Evolutionary conservation across 1,284 basidiomycete genomes (phyloP).

Genomic region (Naganishia albida): DNA sequence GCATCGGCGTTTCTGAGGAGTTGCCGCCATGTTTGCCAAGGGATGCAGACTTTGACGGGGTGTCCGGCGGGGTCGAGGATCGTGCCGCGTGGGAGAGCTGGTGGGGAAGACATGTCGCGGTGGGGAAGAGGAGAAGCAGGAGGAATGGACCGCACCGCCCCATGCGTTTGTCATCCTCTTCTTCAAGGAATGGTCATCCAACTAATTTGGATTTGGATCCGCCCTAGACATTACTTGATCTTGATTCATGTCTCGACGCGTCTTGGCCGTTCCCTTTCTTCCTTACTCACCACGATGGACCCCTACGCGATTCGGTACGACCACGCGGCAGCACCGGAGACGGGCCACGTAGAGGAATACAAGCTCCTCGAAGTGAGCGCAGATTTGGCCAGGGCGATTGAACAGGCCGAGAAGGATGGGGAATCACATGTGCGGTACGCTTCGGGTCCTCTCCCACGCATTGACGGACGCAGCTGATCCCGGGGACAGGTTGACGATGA

Average conservation of each 20-base stretch:
- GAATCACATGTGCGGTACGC: constrained; percentile 44
- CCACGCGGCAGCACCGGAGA: constrained; percentile 1
- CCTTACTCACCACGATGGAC: background rate
- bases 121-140: background rate
- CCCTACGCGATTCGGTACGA: constrained; percentile 23
- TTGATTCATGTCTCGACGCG: background rate
- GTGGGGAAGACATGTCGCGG: background rate
- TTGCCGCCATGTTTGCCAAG: constrained; percentile 68
- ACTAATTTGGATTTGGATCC: too few species aligned
- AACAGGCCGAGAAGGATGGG: constrained; percentile 35
- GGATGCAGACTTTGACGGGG: constrained; percentile 85
- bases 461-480: background rate
- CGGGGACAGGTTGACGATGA: constrained; percentile 67
- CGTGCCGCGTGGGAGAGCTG: constrained; percentile 58
- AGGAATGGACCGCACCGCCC: background rate
- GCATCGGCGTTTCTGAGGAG: background rate
- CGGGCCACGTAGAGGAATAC: constrained; percentile 43
- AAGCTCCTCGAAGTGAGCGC: constrained; percentile 52
- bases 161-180: background rate
- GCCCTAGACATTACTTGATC: too few species aligned
- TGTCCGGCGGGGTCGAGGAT: constrained; percentile 87
- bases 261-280: background rate
- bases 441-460: background rate
- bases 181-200: too few species aligned
- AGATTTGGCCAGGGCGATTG: constrained; percentile 51